Base-by-base conservation (phyloP, 2,329 filamentous ascomycete species). In the Alternaria triticina region DNA sequence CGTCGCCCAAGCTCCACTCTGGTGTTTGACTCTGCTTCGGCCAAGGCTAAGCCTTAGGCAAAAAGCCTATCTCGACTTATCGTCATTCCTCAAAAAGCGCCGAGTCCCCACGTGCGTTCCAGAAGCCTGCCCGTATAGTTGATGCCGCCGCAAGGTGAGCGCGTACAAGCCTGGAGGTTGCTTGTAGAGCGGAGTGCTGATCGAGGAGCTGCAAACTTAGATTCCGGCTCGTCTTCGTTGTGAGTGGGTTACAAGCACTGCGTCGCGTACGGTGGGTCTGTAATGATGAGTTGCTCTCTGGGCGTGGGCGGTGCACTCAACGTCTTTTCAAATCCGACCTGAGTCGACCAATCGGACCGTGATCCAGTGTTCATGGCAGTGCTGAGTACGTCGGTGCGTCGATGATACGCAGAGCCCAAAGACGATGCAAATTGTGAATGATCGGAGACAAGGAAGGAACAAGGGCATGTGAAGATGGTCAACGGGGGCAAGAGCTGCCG, bases 11-110 rank as follows among this genome's bases (percentile, higher is more conserved):
- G 65, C 40, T 65, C 72, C 70, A 72, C 73, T 59, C 43, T 59
- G 27, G 44, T 52, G 70, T 72, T 72, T 70, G 68, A 68, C 62
- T 64, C 40, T 66, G 54, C 63, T 56, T 54, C 56, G 51, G 62
- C 66, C 63, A 70, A 68, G 64, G 61, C 66, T 45, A 67, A 72
- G 66, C 68, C 69, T 72, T 70, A 67, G 68, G 69, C 62, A 65
- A 47, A 69, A 68, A 62, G 59, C 47, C 36, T 72, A 70, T 68
- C 54, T 68, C 47, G 45, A 71, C 68, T 46, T 33, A 28, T 45
- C 50, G 20, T 47, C 44, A 27, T 33, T 36, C 23, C 27, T 68
- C 60, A 51, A 59, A 60, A 57, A 57, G 61, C 56, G 54, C 61
- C 40, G 44, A 17, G 12, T 44, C 52, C 60, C 57, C 59, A 52